phyloP scores from a whole-genome alignment of 2,329 filamentous ascomycete species.

The Ceratocystis cacaofunesta region DNA sequence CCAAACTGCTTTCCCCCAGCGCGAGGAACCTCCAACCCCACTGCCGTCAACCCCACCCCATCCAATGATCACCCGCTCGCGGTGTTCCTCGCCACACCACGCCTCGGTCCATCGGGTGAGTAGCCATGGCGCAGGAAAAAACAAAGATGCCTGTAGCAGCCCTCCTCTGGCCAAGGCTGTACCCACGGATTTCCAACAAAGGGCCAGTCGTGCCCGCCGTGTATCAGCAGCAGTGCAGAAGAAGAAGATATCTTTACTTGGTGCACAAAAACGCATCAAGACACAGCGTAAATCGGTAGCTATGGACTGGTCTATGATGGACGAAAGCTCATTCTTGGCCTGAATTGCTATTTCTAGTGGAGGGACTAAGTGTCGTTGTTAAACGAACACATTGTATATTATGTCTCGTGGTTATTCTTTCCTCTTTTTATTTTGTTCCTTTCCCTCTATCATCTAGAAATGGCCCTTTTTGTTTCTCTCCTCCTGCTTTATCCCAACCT shows the following conservation, averaged over 20 bases:
- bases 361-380: not conserved
- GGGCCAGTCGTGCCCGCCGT: not conserved
- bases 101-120: not conserved
- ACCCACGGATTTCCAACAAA: not conserved
- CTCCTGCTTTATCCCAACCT: too few relatives aligned
- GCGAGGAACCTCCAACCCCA: not conserved
- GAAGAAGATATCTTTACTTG: not conserved
- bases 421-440: too few relatives aligned
- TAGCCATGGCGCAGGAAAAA: not conserved
- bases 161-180: not conserved
- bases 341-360: not conserved
- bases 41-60: not conserved
- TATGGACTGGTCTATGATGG: conserved; percentile 5
- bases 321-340: conserved; percentile 5
- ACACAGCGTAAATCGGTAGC: not conserved
- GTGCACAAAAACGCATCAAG: not conserved
- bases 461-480: too few relatives aligned
- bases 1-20: not conserved
- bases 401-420: not conserved
- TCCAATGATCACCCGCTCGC: conserved; percentile 6
- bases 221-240: not conserved
- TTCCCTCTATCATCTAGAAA: too few relatives aligned
- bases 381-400: not conserved
- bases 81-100: conserved; percentile 5
- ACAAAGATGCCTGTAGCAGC: not conserved